A percentile compares a stretch with the other conserved stretches of the same genome.
These are phyloP conservation scores for Kazachstania sp. DNA, from an alignment of 1,139 yeast genomes.

Conservation along the genomic window DNA sequence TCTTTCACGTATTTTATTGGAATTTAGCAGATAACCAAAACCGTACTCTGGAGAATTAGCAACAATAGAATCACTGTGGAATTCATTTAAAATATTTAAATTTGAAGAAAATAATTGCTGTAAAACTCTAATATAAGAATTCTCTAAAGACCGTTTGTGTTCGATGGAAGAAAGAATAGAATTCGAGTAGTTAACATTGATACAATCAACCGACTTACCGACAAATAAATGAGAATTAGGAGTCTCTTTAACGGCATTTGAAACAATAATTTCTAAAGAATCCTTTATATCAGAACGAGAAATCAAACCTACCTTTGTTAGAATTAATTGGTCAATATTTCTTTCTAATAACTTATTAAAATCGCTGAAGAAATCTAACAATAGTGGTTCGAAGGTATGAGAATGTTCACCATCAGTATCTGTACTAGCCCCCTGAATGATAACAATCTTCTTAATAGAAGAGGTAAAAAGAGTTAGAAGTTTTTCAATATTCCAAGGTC, in stretches of 20 bases:
- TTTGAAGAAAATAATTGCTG: slow-evolving; percentile 52
- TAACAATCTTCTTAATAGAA: slow-evolving; percentile 48
- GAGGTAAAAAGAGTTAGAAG: slow-evolving; percentile 49
- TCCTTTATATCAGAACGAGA: slow-evolving; percentile 39
- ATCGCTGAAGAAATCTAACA: slow-evolving; percentile 67
- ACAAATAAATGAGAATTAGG: slow-evolving; percentile 60
- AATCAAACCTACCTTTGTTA: slow-evolving; percentile 50
- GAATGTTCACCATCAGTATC: slow-evolving; percentile 19
- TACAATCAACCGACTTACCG: slow-evolving; percentile 37
- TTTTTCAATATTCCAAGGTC: slow-evolving; percentile 58
- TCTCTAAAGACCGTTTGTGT: slow-evolving; percentile 50
- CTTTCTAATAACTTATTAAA: slow-evolving; percentile 40
- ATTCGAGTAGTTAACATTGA: slow-evolving; percentile 4
- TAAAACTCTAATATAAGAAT: slow-evolving; percentile 69
- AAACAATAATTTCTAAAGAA: slow-evolving; percentile 42
- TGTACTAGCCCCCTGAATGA: slow-evolving; percentile 53
- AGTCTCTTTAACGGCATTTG: slow-evolving; percentile 42
- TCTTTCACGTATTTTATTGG: slow-evolving; percentile 42
- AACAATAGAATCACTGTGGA: slow-evolving; percentile 38
- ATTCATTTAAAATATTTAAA: slow-evolving; percentile 53
- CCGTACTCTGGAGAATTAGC: slow-evolving; percentile 74
- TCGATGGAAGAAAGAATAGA: slow-evolving; percentile 25
- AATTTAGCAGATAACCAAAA: slow-evolving; percentile 62
- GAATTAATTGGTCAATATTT: slow-evolving; percentile 41
- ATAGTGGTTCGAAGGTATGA: slow-evolving; percentile 49